Evolutionary conservation across 1,284 basidiomycete genomes (phyloP).

Genomic region (Sporisorium reilianum): DNA sequence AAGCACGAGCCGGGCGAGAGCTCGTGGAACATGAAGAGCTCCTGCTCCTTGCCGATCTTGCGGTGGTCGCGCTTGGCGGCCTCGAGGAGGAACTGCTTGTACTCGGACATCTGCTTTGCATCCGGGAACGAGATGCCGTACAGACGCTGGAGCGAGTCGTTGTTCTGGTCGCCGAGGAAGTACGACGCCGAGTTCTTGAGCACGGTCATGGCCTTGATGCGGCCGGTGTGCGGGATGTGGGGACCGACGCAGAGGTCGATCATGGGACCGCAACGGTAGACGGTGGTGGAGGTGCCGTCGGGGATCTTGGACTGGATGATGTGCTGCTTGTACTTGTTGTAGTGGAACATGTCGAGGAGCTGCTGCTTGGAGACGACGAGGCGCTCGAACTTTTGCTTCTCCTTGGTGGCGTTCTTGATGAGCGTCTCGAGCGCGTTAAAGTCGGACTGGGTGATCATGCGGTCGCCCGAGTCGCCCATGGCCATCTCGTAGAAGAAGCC

Average conservation of each 20-base stretch:
- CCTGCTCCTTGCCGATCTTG: slow-evolving; percentile 78
- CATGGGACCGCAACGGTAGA: slow-evolving; percentile 99
- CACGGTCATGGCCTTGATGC: slow-evolving; percentile 80
- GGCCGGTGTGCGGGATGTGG: slow-evolving; percentile 96
- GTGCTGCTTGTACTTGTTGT: slow-evolving; percentile 99
- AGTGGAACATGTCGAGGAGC: slow-evolving; percentile 97
- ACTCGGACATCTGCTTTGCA: slow-evolving; percentile 92
- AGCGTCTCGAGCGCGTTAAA: slow-evolving; percentile 91
- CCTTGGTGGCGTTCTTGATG: slow-evolving; percentile 88
- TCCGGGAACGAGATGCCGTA: slow-evolving; percentile 99
- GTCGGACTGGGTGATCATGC: slow-evolving; percentile 74
- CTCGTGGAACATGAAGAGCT: slow-evolving; percentile 99
- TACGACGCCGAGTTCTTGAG: slow-evolving; percentile 92
- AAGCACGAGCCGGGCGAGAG: slow-evolving; percentile 94
- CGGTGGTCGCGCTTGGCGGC: slow-evolving; percentile 97
- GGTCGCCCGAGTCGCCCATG: slow-evolving; percentile 67
- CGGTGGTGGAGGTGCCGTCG: slow-evolving; percentile 95
- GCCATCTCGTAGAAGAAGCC: slow-evolving; percentile 99
- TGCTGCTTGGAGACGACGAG: slow-evolving; percentile 92
- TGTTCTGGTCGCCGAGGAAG: slow-evolving; percentile 93
- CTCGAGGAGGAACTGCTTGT: slow-evolving; percentile 95
- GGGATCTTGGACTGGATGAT: slow-evolving; percentile 96
- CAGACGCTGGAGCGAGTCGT: slow-evolving; percentile 95
- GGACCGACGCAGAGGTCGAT: slow-evolving; percentile 97
- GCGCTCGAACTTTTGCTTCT: slow-evolving; percentile 97